A percentile compares a stretch with the other conserved stretches of the same genome.
phyloP scores from a whole-genome alignment of 2,329 filamentous ascomycete genomes.

The Cryphonectria nitschkei region DNA sequence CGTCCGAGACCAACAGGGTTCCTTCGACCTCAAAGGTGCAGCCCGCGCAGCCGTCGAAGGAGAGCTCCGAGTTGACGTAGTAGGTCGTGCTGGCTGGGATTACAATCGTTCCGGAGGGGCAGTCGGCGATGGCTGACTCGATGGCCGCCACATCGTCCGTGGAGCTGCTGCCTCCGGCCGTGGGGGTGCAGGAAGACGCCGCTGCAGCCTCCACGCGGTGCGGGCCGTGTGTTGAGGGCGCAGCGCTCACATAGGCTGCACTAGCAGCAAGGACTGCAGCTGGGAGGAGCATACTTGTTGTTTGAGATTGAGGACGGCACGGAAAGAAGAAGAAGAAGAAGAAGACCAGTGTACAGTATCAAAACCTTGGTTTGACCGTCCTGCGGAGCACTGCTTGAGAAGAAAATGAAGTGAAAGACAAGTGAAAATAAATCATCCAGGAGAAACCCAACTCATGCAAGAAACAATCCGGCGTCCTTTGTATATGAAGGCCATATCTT shows the following conservation, averaged over 20 bases:
- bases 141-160: constrained; percentile 50
- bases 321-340: background rate
- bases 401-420: background rate
- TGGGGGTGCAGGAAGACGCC: constrained; percentile 27
- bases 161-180: constrained; percentile 29
- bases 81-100: constrained; percentile 47
- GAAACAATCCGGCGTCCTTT: background rate
- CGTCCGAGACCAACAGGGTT: constrained; percentile 42
- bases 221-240: background rate
- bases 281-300: background rate
- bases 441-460: background rate
- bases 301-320: background rate
- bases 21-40: constrained; percentile 53
- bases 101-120: constrained; percentile 46
- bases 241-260: constrained; percentile 5
- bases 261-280: background rate
- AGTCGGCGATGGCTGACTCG: constrained; percentile 43
- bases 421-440: background rate
- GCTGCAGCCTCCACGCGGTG: background rate
- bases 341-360: background rate
- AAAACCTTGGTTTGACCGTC: background rate
- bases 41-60: constrained; percentile 45
- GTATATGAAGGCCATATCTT: background rate
- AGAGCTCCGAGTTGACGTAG: constrained; percentile 46
- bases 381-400: background rate